Evolutionary conservation across 129 eudicot species (phyloP).

Genomic region (Ambrosia artemisiifolia): DNA sequence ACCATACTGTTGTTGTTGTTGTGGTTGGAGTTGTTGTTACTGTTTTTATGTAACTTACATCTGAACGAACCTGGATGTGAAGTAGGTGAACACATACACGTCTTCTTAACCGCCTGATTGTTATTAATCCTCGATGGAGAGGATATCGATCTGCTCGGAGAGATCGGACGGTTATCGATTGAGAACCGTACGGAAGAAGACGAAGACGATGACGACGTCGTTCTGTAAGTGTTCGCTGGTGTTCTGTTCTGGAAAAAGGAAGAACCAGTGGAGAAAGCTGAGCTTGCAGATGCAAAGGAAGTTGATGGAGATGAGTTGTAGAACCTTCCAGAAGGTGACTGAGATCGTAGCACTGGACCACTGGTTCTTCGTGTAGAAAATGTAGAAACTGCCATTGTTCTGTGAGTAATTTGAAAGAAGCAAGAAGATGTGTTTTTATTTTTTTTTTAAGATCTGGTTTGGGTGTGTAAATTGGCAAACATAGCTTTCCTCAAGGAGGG

Average conservation of each 20-base stretch:
- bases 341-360: neutral
- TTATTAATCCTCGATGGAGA: neutral
- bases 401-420: no score
- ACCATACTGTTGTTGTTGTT: neutral
- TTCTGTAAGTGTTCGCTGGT: neutral
- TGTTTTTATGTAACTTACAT: constrained; percentile 52
- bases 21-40: neutral
- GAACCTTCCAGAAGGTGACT: neutral
- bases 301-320: neutral
- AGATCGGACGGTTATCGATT: neutral
- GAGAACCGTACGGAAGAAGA: neutral
- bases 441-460: neutral
- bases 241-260: neutral
- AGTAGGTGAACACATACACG: constrained; percentile 75
- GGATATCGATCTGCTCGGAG: neutral
- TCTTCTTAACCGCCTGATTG: constrained; percentile 8
- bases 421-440: no score
- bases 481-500: neutral
- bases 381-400: neutral
- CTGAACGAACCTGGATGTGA: constrained; percentile 82
- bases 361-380: neutral
- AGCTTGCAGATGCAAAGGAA: neutral
- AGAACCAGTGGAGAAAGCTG: neutral
- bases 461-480: constrained; percentile 5
- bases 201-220: neutral